Base-by-base conservation (phyloP, 345 rosid genomes). In the Dipteronia dyeriana region DNA sequence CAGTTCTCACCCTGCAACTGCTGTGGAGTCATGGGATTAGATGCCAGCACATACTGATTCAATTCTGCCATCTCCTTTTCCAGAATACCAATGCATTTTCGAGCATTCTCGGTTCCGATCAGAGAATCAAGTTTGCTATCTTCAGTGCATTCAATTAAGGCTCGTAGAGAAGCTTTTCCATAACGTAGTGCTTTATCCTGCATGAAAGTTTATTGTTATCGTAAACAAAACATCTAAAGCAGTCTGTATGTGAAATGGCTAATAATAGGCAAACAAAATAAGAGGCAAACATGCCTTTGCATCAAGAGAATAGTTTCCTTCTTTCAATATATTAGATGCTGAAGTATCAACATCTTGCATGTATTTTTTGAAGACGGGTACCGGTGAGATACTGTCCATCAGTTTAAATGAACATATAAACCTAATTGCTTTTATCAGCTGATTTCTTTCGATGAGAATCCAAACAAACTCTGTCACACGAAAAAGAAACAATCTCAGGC, bases 351-450 rank as follows among this genome's bases (percentile, higher is more conserved):
- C 29, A 11, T 79, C 7, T 5, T 64, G 47, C 66, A 79, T 1
- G 75, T 65, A 79, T 22, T 70, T 31, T 25, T 70, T 54, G 60
- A 86, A 63, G 39, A 88, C 66, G 49, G 43, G n/a, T 51, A 8
- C 77, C 5, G 85, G 68, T 38, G 82, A 68, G 70, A 75, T 81
- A 68, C 73, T 74, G 38, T 80, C 84, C 59, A 60, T 74, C 31
- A 81, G 69, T 61, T 80, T 71, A 78, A 83, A 77, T 3, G 85
- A 78, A 79, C 79, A 79, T 23, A 84, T 81, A 66, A 82, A 80
- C 74, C 59, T 69, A 43, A 83, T n/a, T 19, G 88, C 87, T 53
- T 79, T 79, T 2, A 80, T 12, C 41, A 57, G 68, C 69, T 79
- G 57, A 29, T 73, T 80, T 72, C 74, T 81, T 25, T 7, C n/a